Evolutionary conservation across 768 basidiomycete genomes (phyloP).

Genomic region (Suillus variegatus): DNA sequence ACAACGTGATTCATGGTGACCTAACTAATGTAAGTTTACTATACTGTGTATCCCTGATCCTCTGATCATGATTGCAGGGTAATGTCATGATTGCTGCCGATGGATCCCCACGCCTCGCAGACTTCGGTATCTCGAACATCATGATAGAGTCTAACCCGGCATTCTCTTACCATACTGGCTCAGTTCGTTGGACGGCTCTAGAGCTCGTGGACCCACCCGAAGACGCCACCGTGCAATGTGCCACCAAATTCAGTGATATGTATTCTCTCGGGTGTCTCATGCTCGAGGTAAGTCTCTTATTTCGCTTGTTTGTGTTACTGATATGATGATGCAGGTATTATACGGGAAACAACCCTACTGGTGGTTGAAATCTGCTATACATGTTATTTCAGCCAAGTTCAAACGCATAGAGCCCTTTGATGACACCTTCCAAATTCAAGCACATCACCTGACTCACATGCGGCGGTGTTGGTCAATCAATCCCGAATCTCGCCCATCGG

Average conservation of each 20-base stretch:
- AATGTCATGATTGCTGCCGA: conserved; percentile 36
- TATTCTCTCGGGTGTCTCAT: conserved; percentile 42
- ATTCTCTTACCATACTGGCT: conserved; percentile 33
- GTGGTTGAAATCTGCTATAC: conserved; percentile 21
- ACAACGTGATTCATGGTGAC: conserved; percentile 45
- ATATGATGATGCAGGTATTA: conserved; percentile 23
- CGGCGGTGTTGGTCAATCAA: conserved; percentile 26
- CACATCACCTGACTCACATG: conserved; percentile 12
- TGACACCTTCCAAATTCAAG: too few species aligned
- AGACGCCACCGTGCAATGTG: conserved; percentile 22
- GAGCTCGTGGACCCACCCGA: conserved; percentile 35
- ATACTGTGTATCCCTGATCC: not conserved
- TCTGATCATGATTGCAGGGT: conserved; percentile 19
- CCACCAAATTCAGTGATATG: conserved; percentile 37
- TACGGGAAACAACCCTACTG: conserved; percentile 23
- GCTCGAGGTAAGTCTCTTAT: conserved; percentile 20
- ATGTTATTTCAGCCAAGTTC: conserved; percentile 14
- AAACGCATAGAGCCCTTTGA: conserved; percentile 6
- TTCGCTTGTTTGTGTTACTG: not conserved
- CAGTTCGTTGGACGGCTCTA: conserved; percentile 49
- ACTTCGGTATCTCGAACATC: conserved; percentile 37
- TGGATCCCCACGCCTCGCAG: conserved; percentile 34
- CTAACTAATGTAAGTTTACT: conserved; percentile 39
- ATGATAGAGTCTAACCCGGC: conserved; percentile 22
- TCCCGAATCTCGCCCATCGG: conserved; percentile 24